These are phyloP conservation scores for Schizosaccharomyces lindneri DNA, from an alignment of 805 yeast genomes.

Conservation along the genomic window DNA sequence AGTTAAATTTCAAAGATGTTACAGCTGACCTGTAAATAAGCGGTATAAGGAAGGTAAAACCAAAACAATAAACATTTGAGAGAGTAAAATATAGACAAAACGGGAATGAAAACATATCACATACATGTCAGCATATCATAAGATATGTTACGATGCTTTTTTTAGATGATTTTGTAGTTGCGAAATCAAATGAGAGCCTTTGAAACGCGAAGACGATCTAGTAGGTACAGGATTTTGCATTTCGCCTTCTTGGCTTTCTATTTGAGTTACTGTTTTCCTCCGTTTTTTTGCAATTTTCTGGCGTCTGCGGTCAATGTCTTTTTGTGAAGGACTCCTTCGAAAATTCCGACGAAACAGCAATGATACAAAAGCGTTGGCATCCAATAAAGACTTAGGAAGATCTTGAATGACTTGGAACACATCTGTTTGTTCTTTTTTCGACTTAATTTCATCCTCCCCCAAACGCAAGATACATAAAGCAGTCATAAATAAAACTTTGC, in stretches of 20 bases:
- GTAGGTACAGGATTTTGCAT: too few relatives aligned
- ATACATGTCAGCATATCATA: background rate
- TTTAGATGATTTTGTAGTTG: background rate
- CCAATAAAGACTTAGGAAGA: conserved; percentile 43
- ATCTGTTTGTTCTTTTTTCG: conserved; percentile 25
- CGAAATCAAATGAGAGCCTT: background rate
- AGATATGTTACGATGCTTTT: background rate
- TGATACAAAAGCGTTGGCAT: conserved; percentile 46
- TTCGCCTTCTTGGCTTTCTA: background rate
- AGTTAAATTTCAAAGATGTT: too few relatives aligned
- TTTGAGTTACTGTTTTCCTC: background rate
- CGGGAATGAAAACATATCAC: background rate
- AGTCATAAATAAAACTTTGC: conserved; percentile 60
- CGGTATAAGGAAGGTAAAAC: too few relatives aligned
- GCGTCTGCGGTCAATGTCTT: background rate
- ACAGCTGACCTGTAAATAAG: too few relatives aligned
- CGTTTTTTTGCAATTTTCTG: background rate
- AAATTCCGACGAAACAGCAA: conserved; percentile 38
- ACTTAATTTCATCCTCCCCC: conserved; percentile 37
- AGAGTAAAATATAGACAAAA: background rate
- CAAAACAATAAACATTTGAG: too few relatives aligned
- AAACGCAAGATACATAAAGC: conserved; percentile 57
- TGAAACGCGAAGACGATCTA: background rate
- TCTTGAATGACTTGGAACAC: conserved; percentile 70
- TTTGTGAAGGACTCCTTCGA: background rate